phyloP scores from a whole-genome alignment of 768 basidiomycete species.

The Leccinum subgranulosum region DNA sequence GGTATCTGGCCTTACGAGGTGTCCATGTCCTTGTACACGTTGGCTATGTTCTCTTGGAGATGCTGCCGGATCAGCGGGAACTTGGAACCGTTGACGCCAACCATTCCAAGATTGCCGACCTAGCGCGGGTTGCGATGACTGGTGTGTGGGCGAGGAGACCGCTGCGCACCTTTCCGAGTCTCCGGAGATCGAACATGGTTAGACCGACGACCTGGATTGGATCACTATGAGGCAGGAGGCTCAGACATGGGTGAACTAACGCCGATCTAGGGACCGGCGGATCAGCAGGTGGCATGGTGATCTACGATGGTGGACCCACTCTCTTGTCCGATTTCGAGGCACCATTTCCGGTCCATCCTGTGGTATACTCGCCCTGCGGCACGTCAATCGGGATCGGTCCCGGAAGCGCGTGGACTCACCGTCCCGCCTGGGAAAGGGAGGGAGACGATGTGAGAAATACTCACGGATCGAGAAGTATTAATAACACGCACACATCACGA shows the following conservation, averaged over 20 bases:
- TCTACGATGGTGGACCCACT: slow-evolving; percentile 37
- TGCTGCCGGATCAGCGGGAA: slow-evolving; percentile 84
- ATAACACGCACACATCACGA: slow-evolving; percentile 68
- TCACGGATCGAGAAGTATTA: not conserved
- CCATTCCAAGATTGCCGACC: slow-evolving; percentile 80
- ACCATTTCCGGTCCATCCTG: slow-evolving; percentile 90
- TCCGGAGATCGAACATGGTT: slow-evolving; percentile 85
- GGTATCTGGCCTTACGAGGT: slow-evolving; percentile 46
- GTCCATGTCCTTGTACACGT: slow-evolving; percentile 86
- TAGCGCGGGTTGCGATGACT: slow-evolving; percentile 21
- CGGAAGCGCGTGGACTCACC: slow-evolving; percentile 24
- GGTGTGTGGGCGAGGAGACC: slow-evolving; percentile 11
- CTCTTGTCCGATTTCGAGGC: slow-evolving; percentile 95
- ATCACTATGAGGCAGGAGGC: slow-evolving; percentile 12
- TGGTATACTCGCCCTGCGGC: slow-evolving; percentile 82
- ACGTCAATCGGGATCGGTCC: slow-evolving; percentile 1
- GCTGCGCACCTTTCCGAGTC: slow-evolving; percentile 65
- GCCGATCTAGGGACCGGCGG: slow-evolving; percentile 50
- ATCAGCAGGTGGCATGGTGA: not conserved
- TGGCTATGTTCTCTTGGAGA: slow-evolving; percentile 75
- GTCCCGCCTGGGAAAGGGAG: slow-evolving; percentile 40
- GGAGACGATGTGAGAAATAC: slow-evolving; percentile 5
- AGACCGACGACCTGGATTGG: slow-evolving; percentile 73
- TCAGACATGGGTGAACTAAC: slow-evolving; percentile 37
- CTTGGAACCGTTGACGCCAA: slow-evolving; percentile 83